Evolutionary conservation across 2,329 filamentous ascomycete species (phyloP), one percentile per base, ranked within the genome.

Genomic region (Aspergillus novoparasiticus): DNA sequence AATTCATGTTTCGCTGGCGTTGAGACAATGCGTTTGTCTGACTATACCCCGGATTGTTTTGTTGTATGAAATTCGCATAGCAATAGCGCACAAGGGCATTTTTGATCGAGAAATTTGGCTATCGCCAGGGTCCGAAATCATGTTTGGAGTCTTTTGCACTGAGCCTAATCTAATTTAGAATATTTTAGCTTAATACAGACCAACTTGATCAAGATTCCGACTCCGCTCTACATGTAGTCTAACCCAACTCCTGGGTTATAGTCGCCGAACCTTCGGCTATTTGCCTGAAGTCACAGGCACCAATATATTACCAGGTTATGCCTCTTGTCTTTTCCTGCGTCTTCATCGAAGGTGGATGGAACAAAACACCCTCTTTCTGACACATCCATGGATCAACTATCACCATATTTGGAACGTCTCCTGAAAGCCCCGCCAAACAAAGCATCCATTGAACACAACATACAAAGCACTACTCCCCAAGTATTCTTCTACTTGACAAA

Each of bases 31-130:
- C 26, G 12, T 23, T 36, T 32, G 19, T 55, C 3, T 39, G 30
- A 23, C 39, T 55, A 55, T 55, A 55, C 51, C 51, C 51, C 23
- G 51, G 19, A 23, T 39, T 55, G 23, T 39, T 55, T 55, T 55
- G 11, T 26, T 34, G 30, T 28, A 28, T 53, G 26, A 28, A 12
- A 51, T 51, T 53, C 14, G 19, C 16, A 53, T 53, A 45, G 43
- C 19, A 23, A 45, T 45, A 11, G n/a, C 10, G 46, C 46, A 50
- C 14, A 10, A 46, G 45, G 21, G 45, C 21, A 21, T 46, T 46
- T 21, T 26, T 36, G 28, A 53, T 26, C 28, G 48, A 16, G 26
- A 53, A 11, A 32, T 32, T 4, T 11, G n/a, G 11, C 6, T 53
- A 11, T 32, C 16, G 9, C 10, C 48, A 53, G 30, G 48, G 16